Evolutionary conservation across 768 basidiomycete species (phyloP), one percentile per base, ranked within the genome.

Genomic region (Piloderma croceum): DNA sequence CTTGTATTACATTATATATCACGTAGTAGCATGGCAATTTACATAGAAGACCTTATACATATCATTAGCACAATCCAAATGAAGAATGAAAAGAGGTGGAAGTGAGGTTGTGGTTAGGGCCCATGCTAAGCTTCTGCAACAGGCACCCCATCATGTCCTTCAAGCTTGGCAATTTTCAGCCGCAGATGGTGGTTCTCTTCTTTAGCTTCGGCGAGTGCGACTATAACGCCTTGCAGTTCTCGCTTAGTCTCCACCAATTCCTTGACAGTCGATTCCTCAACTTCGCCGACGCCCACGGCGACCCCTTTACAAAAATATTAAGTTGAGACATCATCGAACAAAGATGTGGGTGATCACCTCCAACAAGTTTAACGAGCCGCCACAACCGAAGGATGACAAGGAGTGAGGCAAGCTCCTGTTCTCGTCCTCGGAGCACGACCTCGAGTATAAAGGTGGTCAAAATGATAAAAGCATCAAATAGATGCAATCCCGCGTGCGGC

Each of bases 311-410:
- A 38, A 25, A 29, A 36, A 18, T 42, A 29, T 15, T 9, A 9
- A 9, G 27, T 29, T 15, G 9, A 35, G 29, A 35, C 10, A 9
- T 18, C 27, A 17, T 19, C 22, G 22, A 32, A 39, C 11, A 5
- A 15, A 15, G 10, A 29, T 29, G 9, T 29, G 27, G 19, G 19
- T 5, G 38, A 60, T 52, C 42, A 74, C 74, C 76, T 59, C 73
- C 73, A 7, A 87, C 79, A 10, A 90, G 67, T 54, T 89, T 87
- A 19, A 90, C 74, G 23, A 90, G 64, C 19, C 88, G 71, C 88
- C 89, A 89, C 11, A 90, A 58, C 59, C 88, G 87, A 21, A 90
- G 64, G 15, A 83, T 63, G 31, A 90, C 70, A 24, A 90, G 72
- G 19, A 90, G 61, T 5, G 71, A 74, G 1, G 79, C 82, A 17